A percentile compares a stretch with the other conserved stretches of the same genome.
Conservation (phyloP, 169 alveolate species). For the Plasmodium cynomolgi region DNA sequence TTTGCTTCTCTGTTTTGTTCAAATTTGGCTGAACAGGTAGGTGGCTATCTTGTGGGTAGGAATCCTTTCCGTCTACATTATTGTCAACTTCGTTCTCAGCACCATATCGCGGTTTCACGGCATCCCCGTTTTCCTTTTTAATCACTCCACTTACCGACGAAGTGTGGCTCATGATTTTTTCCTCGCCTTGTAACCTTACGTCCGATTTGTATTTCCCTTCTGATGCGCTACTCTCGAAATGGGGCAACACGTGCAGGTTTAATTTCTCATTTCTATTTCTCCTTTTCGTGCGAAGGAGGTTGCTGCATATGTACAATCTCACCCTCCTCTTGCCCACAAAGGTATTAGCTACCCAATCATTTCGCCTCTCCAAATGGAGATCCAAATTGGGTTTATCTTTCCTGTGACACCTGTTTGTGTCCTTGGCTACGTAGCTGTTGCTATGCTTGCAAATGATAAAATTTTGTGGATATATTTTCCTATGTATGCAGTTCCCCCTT, state of each 20-base stretch:
- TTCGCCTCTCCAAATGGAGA: not conserved
- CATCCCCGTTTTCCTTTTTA: not conserved
- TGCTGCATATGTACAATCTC: not conserved
- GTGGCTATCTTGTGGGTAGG: not conserved
- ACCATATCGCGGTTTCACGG: not conserved
- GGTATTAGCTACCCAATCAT: not conserved
- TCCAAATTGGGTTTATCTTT: not conserved
- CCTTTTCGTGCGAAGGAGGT: not conserved
- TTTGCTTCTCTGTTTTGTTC: slow-evolving; percentile 27
- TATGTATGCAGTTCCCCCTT: not conserved
- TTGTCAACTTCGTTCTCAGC: not conserved
- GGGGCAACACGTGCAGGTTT: not conserved
- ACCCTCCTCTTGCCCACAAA: not conserved
- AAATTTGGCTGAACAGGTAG: not conserved
- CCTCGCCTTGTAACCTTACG: slow-evolving; percentile 1
- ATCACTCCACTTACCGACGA: not conserved
- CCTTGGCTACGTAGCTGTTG: not conserved
- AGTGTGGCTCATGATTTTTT: not conserved
- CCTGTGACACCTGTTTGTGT: not conserved
- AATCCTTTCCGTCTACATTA: not conserved
- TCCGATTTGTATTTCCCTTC: not conserved
- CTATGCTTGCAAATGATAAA: not conserved
- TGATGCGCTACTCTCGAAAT: not conserved
- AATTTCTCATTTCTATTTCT: slow-evolving; percentile 11
- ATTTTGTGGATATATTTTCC: not conserved